Base-by-base conservation (phyloP, 371 early-diverging fungal genomes). In the Mortierella sp. region DNA sequence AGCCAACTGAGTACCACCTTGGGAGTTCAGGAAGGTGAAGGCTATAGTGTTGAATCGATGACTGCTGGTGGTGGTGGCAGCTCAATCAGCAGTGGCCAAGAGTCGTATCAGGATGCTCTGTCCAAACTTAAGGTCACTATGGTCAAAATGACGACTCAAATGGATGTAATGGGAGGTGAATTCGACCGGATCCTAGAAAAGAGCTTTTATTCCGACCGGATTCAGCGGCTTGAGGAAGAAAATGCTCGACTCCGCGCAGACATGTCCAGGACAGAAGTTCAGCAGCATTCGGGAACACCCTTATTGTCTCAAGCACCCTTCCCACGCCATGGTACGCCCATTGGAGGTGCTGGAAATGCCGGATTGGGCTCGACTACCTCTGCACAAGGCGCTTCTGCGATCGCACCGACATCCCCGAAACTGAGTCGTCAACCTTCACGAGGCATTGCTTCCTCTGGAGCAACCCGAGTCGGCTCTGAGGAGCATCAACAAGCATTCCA, bases 161-260 rank as follows among this genome's bases (percentile, higher is more conserved):
- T 94, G 60, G 90, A 93, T 52, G 75, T 82, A 0, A 83, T 91
- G 71, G 60, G 79, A 3, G 48, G 74, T 1, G 91, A 94, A 15
- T 93, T 92, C 57, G 84, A 92, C 21, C 66, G 81, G 29, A 76
- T 87, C 7, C 28, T 93, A 18, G 81, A 81, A 30, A 81, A 83
- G 57, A 83, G 75, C 48, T 86, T 82, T 80, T 67, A 70, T 66
- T 63, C 73, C 5, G 79, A 79, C 47, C 66, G 69, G 37, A 69
- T 72, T 44, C 69, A 62, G 30, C 55, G 65, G 23, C 62, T 79
- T n/a, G 79, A 79, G 57, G 79, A 79, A 25, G 79, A 79, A 21
- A 79, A 79, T 57, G 69, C 73, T n/a, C 45, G 57, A 21, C 70
- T 79, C 7, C 56, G 73, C 7, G 64, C 79, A 1, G 79, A 79